Evolutionary conservation across 768 basidiomycete genomes (phyloP), one percentile per base, ranked within the genome.

Genomic region (Macrolepiota albuminosa): DNA sequence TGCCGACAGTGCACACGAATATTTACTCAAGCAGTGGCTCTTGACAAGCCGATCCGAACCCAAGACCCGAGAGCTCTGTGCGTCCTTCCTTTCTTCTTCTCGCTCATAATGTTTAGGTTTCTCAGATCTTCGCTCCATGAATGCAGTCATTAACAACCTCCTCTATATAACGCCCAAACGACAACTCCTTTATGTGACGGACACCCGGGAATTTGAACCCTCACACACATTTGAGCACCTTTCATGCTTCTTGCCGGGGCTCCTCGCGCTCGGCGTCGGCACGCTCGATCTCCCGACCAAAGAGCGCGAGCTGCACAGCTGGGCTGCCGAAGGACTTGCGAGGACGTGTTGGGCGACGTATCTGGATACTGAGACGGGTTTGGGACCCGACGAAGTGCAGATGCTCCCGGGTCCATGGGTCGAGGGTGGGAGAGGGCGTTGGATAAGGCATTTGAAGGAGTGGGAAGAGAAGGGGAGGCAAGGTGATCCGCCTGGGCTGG

Each of bases 1-100:
- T 26, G 82, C 85, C 1, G 87, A 88, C 64, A 88, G 87, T 62
- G 84, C 78, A 18, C 85, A 89, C 56, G 87, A 88, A 67, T 89
- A 88, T 67, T 77, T 84, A 34, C 78, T 89, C 49, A 89, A 89
- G 64, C 84, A 86, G 59, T 89, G 82, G 73, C 72, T 89, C 18
- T 72, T 88, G 43, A 82, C 82, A 3, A 82, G 76, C 13, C 75
- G 76, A 56, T 75, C 77, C 1, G 88, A 88, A 63, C 74, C 69
- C 61, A 76, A 75, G 40, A 76, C 75, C 29, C 75, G 81, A 9
- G 81, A 85, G 60, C 76, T 86, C 66, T 89, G 87, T 88, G 67
- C 48, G 82, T 40, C 42, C n/a, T 64, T 78, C 14, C 76, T 69
- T 60, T 59, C 77, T 37, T 70, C 72, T 60, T 70, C 11, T 65